phyloP scores from a whole-genome alignment of 352 stramenopile species.

The Globisporangium yorkense region DNA sequence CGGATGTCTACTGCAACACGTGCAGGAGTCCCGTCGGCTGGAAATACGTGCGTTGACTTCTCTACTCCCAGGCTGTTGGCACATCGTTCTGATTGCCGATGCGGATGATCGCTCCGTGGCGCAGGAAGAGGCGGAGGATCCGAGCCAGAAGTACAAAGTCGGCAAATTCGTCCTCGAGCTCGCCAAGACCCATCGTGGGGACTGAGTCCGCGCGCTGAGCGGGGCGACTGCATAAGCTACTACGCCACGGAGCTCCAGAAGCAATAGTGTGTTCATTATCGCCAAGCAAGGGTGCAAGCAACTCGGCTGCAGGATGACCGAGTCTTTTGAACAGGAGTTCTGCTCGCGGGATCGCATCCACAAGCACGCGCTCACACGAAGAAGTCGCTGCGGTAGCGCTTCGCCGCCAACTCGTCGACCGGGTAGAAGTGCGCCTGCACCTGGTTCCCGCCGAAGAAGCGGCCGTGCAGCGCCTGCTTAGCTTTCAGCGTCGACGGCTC shows the following conservation, averaged over 20 bases:
- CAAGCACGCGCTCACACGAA: conserved; percentile 21
- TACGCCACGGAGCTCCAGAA: neutral
- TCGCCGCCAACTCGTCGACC: conserved; percentile 32
- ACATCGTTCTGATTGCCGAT: neutral
- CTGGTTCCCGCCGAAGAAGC: conserved; percentile 74
- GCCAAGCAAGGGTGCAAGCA: neutral
- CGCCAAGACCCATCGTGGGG: conserved; percentile 71
- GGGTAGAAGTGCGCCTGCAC: conserved; percentile 62
- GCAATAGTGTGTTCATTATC: neutral
- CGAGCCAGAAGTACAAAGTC: conserved; percentile 95
- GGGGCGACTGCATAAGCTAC: too few relatives aligned
- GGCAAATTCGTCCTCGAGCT: conserved; percentile 97
- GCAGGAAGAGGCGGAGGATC: conserved; percentile 89
- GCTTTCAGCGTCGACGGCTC: conserved; percentile 36
- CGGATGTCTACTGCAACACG: conserved; percentile 92
- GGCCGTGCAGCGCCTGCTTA: conserved; percentile 56
- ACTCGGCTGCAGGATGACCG: neutral
- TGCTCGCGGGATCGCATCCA: neutral
- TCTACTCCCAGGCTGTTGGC: too few relatives aligned
- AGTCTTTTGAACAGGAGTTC: neutral
- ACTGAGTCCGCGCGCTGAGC: conserved; percentile 6
- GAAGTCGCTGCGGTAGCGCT: conserved; percentile 51
- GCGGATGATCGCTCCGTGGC: neutral
- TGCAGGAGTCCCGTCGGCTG: conserved; percentile 90
- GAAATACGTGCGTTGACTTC: conserved; percentile 79